Percentiles rank a stretch among this genome's conserved stretches.
These are phyloP conservation scores for Aspergillus affinis DNA, from an alignment of 495 filamentous ascomycete genomes.

Conservation along the genomic window DNA sequence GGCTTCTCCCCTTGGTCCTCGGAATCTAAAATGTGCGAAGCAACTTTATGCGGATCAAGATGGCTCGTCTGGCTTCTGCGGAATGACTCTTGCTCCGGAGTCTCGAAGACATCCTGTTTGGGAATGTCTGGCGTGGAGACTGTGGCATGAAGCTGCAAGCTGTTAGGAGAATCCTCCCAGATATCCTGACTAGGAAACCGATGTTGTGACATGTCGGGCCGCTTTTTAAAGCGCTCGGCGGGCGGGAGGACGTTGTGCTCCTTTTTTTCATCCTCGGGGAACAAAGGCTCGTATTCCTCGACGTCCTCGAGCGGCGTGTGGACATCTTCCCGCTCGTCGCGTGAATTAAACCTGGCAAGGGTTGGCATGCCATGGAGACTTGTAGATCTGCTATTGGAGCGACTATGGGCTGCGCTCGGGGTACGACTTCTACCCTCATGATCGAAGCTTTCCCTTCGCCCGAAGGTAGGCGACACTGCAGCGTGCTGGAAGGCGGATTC, in stretches of 20 bases:
- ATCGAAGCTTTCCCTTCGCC: conserved; percentile 58
- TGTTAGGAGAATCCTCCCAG: conserved; percentile 95
- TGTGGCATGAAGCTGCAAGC: conserved; percentile 76
- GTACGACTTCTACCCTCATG: conserved; percentile 54
- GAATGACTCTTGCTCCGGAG: conserved; percentile 54
- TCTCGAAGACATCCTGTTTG: conserved; percentile 47
- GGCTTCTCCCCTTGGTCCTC: conserved; percentile 40
- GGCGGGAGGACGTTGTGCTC: conserved; percentile 55
- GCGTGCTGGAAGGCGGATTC: conserved; percentile 66
- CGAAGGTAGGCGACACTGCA: conserved; percentile 69
- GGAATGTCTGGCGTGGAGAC: conserved; percentile 74
- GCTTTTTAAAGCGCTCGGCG: conserved; percentile 60
- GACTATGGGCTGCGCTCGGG: conserved; percentile 58
- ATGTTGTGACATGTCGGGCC: conserved; percentile 62
- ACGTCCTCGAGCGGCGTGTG: conserved; percentile 81
- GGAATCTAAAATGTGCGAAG: conserved; percentile 38
- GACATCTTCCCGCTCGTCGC: conserved; percentile 52
- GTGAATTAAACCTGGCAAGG: conserved; percentile 51
- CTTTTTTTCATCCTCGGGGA: conserved; percentile 76
- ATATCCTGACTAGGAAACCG: conserved; percentile 92
- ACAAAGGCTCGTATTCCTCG: conserved; percentile 93
- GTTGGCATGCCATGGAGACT: conserved; percentile 56
- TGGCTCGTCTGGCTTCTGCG: conserved; percentile 50
- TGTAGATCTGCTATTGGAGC: conserved; percentile 69
- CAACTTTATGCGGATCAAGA: conserved; percentile 47